A percentile compares a stretch with the other conserved stretches of the same genome.
These are phyloP conservation scores for Candolleomyces eurysporus DNA, from an alignment of 768 basidiomycete species.

Conservation along the genomic window DNA sequence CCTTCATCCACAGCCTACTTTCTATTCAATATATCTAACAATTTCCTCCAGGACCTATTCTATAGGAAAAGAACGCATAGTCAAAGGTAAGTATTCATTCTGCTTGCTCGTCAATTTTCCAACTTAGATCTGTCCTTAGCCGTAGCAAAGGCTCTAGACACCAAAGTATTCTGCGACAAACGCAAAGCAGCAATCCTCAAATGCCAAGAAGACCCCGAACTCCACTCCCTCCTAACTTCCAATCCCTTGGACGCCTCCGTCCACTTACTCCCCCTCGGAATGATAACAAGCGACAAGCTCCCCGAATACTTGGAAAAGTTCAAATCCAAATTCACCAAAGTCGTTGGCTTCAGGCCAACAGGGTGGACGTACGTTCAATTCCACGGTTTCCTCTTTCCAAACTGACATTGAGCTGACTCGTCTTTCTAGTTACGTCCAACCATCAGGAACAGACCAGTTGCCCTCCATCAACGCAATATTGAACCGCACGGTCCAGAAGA, in stretches of 20 bases:
- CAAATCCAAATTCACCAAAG: constrained; percentile 65
- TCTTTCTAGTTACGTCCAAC: constrained; percentile 58
- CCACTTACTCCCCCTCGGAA: constrained; percentile 79
- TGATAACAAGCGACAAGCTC: constrained; percentile 75
- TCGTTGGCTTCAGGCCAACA: constrained; percentile 87
- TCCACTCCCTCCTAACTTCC: constrained; percentile 72
- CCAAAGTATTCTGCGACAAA: constrained; percentile 87
- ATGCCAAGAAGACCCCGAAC: constrained; percentile 81
- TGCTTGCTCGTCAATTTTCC: not conserved
- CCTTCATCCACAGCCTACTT: not conserved
- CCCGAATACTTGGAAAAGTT: constrained; percentile 74
- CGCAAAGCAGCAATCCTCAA: constrained; percentile 80
- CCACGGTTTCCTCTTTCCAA: not conserved
- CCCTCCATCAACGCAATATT: constrained; percentile 73
- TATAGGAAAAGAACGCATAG: constrained; percentile 96
- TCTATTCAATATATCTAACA: not conserved
- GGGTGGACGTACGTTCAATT: constrained; percentile 83
- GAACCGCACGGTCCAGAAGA: constrained; percentile 56
- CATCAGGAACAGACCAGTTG: constrained; percentile 58
- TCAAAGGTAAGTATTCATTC: constrained; percentile 63
- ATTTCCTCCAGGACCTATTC: constrained; percentile 74
- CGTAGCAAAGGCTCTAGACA: constrained; percentile 75
- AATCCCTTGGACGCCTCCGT: constrained; percentile 78
- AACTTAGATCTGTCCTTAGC: constrained; percentile 49
- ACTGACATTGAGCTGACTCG: not conserved